phyloP scores from a whole-genome alignment of 2,329 filamentous ascomycete genomes.

The Sporothrix pseudoabietina region DNA sequence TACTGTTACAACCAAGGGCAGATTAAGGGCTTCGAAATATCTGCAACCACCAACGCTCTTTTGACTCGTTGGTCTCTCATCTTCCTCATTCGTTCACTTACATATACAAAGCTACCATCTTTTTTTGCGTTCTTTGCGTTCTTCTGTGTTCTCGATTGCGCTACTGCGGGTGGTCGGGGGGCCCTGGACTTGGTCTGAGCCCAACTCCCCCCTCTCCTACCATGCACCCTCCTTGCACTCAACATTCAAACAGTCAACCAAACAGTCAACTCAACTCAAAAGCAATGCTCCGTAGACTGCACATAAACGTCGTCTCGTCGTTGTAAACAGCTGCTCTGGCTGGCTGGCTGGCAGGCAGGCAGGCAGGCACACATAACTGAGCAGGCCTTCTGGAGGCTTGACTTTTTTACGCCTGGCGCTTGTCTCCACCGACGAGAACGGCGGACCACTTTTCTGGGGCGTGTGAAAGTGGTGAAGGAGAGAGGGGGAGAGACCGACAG shows the following conservation, averaged over 20 bases:
- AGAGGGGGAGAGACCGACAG: background rate
- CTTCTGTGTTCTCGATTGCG: background rate
- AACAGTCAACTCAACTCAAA: background rate
- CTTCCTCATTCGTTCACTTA: background rate
- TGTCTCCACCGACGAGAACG: background rate
- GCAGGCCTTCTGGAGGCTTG: background rate
- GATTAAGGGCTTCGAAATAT: background rate
- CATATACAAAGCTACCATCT: background rate
- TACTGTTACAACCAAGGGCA: background rate
- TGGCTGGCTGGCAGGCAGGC: background rate
- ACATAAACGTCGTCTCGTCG: background rate
- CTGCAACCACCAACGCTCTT: background rate
- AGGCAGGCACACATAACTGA: background rate
- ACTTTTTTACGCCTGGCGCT: background rate
- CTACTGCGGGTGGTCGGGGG: constrained; percentile 1
- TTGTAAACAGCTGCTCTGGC: background rate
- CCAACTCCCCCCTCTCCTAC: background rate
- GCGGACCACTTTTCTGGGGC: background rate
- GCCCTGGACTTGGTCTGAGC: background rate
- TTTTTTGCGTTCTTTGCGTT: background rate
- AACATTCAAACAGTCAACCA: background rate
- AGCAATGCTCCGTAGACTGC: background rate
- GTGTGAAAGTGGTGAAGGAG: background rate
- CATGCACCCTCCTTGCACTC: background rate
- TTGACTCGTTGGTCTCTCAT: background rate